These are phyloP conservation scores for Porpolomopsis calyptriformis DNA, from an alignment of 768 basidiomycete species.

Conservation along the genomic window DNA sequence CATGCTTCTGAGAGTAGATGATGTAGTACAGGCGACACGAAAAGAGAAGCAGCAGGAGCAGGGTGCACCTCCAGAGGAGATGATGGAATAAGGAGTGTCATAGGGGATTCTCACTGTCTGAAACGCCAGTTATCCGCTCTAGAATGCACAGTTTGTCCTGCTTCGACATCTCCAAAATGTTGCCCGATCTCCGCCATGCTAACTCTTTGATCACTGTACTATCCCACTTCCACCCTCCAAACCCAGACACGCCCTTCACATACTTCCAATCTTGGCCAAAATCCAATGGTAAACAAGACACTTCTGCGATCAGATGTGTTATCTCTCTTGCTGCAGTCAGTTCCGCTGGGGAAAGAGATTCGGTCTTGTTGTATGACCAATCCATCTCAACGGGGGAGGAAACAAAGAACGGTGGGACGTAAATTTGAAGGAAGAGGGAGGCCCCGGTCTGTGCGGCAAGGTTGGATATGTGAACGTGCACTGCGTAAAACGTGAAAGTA, in stretches of 20 bases:
- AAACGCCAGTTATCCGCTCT: conserved; percentile 27
- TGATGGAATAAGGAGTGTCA: conserved; percentile 25
- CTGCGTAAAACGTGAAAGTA: conserved; percentile 17
- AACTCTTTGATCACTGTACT: conserved; percentile 15
- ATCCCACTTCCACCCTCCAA: conserved; percentile 31
- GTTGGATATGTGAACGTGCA: conserved; percentile 73
- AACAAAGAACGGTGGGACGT: conserved; percentile 37
- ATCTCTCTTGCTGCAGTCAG: conserved; percentile 31
- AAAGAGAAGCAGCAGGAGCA: conserved; percentile 55
- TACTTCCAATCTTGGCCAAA: conserved; percentile 29
- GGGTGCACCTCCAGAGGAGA: conserved; percentile 47
- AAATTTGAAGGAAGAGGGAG: conserved; percentile 71
- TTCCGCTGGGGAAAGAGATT: conserved; percentile 36
- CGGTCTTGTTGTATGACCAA: conserved; percentile 82
- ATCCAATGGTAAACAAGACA: conserved; percentile 20
- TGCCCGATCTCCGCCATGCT: conserved; percentile 11
- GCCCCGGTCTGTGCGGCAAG: conserved; percentile 86
- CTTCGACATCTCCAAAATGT: conserved; percentile 28
- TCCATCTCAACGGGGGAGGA: conserved; percentile 7
- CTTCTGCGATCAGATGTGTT: conserved; percentile 58
- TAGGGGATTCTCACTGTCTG: too few relatives aligned
- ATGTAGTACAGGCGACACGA: conserved; percentile 82
- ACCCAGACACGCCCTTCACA: conserved; percentile 35
- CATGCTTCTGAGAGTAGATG: conserved; percentile 85
- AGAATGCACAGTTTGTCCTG: conserved; percentile 40